Percentiles rank a stretch among this genome's conserved stretches.
Evolutionary conservation across 2,329 filamentous ascomycete species (phyloP).

Genomic region (Xylaria arbuscula): DNA sequence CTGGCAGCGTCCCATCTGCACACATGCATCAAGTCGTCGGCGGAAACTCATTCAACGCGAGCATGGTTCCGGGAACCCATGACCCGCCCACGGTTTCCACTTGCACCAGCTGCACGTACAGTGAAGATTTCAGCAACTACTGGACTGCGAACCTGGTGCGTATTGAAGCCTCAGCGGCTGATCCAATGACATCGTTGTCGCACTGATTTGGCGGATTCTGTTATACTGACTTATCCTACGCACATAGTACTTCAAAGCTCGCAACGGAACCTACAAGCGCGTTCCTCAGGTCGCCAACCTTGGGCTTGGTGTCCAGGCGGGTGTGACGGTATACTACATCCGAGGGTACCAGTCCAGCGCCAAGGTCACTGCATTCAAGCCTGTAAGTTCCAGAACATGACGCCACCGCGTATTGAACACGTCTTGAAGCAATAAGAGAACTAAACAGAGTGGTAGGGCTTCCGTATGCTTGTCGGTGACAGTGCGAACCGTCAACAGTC

Average conservation of each 20-base stretch:
- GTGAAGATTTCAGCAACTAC: slow-evolving; percentile 51
- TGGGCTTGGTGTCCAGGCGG: slow-evolving; percentile 47
- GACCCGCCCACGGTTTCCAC: slow-evolving; percentile 46
- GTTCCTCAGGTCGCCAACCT: slow-evolving; percentile 50
- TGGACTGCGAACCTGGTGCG: slow-evolving; percentile 48
- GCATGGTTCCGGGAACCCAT: slow-evolving; percentile 43
- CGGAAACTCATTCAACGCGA: slow-evolving; percentile 51
- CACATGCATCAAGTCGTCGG: slow-evolving; percentile 51
- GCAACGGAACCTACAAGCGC: slow-evolving; percentile 50
- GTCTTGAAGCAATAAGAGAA: neutral
- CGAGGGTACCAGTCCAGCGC: slow-evolving; percentile 47
- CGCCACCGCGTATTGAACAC: too few species aligned
- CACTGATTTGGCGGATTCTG: neutral
- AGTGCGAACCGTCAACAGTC: slow-evolving; percentile 43
- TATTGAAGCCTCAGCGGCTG: neutral
- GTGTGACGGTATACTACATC: slow-evolving; percentile 51
- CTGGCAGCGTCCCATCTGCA: slow-evolving; percentile 47
- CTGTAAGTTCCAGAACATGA: slow-evolving; percentile 39
- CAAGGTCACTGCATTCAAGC: slow-evolving; percentile 48
- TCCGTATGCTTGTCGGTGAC: slow-evolving; percentile 51
- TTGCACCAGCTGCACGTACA: slow-evolving; percentile 51
- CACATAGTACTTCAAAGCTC: slow-evolving; percentile 46
- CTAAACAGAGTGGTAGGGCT: slow-evolving; percentile 41
- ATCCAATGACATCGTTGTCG: neutral
- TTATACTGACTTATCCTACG: neutral